Evolutionary conservation across 2,329 filamentous ascomycete genomes (phyloP).

Genomic region (Furcasterigmium furcatum): DNA sequence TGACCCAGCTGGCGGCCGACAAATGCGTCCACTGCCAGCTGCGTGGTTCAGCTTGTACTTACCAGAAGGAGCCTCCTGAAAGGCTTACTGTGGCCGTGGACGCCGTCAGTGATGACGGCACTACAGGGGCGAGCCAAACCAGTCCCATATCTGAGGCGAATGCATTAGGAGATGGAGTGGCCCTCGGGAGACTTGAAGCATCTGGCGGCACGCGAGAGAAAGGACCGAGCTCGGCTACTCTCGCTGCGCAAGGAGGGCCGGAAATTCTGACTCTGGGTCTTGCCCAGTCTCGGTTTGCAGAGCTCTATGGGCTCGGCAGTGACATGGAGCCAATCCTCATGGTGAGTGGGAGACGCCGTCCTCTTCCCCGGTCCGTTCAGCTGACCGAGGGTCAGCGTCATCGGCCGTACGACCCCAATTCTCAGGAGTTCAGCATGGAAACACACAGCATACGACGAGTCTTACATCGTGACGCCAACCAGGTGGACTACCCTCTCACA

Average conservation of each 20-base stretch:
- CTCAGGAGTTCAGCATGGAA: no score
- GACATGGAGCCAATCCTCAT: conserved; percentile 30
- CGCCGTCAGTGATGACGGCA: background rate
- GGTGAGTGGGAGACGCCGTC: background rate
- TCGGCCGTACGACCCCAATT: no score
- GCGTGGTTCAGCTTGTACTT: conserved; percentile 10
- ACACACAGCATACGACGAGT: no score
- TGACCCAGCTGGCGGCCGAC: conserved; percentile 9
- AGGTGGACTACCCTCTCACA: conserved; percentile 26
- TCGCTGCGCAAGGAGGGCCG: conserved; percentile 12
- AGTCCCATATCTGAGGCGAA: no score
- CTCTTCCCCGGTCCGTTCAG: no score
- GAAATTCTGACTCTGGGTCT: conserved; percentile 18
- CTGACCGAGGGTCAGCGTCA: no score
- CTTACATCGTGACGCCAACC: conserved; percentile 15
- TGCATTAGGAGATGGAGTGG: no score
- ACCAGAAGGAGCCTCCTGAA: conserved; percentile 4
- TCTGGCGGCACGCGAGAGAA: no score
- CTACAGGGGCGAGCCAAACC: no score
- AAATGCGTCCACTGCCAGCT: conserved; percentile 12
- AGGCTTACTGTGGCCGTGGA: background rate
- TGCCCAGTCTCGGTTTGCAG: conserved; percentile 20
- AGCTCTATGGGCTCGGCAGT: conserved; percentile 27
- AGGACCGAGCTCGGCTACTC: no score
- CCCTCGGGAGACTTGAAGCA: no score